Conservation (phyloP, 805 yeast genomes). For the Monosporozyma solicola region DNA sequence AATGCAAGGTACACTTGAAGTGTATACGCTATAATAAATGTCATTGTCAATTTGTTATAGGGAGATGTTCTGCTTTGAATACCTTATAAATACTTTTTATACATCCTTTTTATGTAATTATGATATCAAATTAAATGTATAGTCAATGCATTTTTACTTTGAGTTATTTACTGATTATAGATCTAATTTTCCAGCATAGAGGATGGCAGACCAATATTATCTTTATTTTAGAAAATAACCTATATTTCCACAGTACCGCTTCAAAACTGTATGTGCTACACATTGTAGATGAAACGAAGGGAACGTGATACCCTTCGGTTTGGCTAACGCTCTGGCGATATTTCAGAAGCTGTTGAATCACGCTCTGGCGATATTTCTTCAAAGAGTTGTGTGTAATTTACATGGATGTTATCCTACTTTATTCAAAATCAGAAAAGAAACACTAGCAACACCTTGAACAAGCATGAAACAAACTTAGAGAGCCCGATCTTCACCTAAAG, state of each 20-base stretch:
- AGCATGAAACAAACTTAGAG: background rate
- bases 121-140: background rate
- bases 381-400: background rate
- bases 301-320: too few relatives aligned
- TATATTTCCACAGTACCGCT: too few relatives aligned
- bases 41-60: slow-evolving; percentile 1
- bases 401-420: slow-evolving; percentile 1
- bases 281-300: too few relatives aligned
- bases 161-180: too few relatives aligned
- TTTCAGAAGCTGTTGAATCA: background rate
- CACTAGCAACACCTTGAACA: background rate
- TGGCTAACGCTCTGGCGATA: too few relatives aligned
- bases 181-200: too few relatives aligned
- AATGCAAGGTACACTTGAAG: background rate
- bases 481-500: background rate
- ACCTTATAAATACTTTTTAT: background rate
- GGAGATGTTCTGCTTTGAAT: background rate
- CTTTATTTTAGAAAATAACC: too few relatives aligned
- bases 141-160: background rate
- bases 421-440: background rate
- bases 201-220: too few relatives aligned
- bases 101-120: background rate
- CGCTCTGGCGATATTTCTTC: background rate
- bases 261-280: too few relatives aligned
- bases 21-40: background rate